phyloP scores from a whole-genome alignment of 2,329 filamentous ascomycete genomes.

The Trichothecium roseum region DNA sequence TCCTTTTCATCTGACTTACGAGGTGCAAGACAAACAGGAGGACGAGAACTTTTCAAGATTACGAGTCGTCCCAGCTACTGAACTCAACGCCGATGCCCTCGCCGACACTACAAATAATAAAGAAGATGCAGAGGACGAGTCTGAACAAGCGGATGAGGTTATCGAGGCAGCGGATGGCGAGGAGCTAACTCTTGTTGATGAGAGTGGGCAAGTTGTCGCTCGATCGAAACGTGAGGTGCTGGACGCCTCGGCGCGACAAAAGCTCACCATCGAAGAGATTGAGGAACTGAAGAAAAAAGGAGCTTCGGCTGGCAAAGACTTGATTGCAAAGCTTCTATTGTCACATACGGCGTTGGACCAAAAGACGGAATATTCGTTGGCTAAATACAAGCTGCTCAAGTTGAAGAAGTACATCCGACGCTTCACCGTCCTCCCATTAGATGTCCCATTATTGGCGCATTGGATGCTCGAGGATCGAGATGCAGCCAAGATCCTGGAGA shows the following conservation, averaged over 20 bases:
- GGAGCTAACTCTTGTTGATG: slow-evolving; percentile 32
- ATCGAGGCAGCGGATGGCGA: slow-evolving; percentile 18
- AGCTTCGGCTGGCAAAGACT: slow-evolving; percentile 70
- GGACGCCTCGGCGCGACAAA: slow-evolving; percentile 59
- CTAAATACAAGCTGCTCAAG: slow-evolving; percentile 93
- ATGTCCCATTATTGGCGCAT: slow-evolving; percentile 64
- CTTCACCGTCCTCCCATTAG: slow-evolving; percentile 77
- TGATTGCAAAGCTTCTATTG: slow-evolving; percentile 86
- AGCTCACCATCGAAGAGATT: slow-evolving; percentile 64
- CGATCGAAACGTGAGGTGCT: slow-evolving; percentile 45
- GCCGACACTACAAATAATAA: slow-evolving; percentile 28
- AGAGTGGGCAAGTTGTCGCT: slow-evolving; percentile 33
- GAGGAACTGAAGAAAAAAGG: slow-evolving; percentile 66
- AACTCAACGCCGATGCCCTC: slow-evolving; percentile 75
- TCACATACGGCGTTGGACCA: slow-evolving; percentile 85
- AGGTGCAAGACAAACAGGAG: slow-evolving; percentile 63
- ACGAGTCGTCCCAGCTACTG: slow-evolving; percentile 67
- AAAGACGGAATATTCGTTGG: slow-evolving; percentile 87
- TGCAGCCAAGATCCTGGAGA: slow-evolving; percentile 68
- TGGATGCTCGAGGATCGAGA: slow-evolving; percentile 77
- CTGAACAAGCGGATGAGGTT: slow-evolving; percentile 30
- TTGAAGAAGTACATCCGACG: slow-evolving; percentile 85
- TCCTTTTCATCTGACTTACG: slow-evolving; percentile 85
- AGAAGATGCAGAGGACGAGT: slow-evolving; percentile 17
- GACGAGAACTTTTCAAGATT: slow-evolving; percentile 57